Percentiles rank a stretch among this genome's conserved stretches.
These are phyloP conservation scores for Gnetum montanum DNA, from an alignment of 75 land plant species.

Conservation along the genomic window DNA sequence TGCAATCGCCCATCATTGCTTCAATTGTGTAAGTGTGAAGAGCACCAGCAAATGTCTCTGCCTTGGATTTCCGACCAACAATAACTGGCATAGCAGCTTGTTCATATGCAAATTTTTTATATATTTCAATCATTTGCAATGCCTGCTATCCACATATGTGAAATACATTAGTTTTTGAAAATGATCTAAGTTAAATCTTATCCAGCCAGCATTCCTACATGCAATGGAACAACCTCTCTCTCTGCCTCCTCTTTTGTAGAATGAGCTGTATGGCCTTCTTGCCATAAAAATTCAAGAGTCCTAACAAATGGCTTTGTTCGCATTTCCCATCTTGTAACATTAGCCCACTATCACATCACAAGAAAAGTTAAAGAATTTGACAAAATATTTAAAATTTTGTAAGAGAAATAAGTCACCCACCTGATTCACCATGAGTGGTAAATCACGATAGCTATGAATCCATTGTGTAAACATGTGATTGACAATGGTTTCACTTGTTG, in stretches of 20 bases:
- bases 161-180: background rate
- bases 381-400: background rate
- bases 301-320: slow-evolving; percentile 96
- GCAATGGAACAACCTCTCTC: slow-evolving; percentile 47
- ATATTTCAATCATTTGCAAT: slow-evolving; percentile 85
- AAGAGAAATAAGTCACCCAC: slow-evolving; percentile 14
- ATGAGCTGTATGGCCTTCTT: slow-evolving; percentile 99
- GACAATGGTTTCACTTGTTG: slow-evolving; percentile 99
- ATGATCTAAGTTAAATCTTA: background rate
- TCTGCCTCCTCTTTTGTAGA: slow-evolving; percentile 86
- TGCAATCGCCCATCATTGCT: slow-evolving; percentile 98
- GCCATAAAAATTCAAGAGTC: slow-evolving; percentile 98
- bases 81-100: slow-evolving; percentile 98
- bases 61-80: slow-evolving; percentile 80
- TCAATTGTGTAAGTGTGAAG: slow-evolving; percentile 86
- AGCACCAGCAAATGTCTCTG: slow-evolving; percentile 97
- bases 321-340: slow-evolving; percentile 97
- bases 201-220: background rate
- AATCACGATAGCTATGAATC: slow-evolving; percentile 95
- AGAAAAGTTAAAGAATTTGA: background rate
- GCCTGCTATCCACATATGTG: slow-evolving; percentile 45
- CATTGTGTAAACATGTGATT: slow-evolving; percentile 99
- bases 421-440: slow-evolving; percentile 94
- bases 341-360: slow-evolving; percentile 62
- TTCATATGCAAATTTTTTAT: slow-evolving; percentile 76